Base-by-base conservation (phyloP, 2,329 filamentous ascomycete species). In the Verticillium isaacii region DNA sequence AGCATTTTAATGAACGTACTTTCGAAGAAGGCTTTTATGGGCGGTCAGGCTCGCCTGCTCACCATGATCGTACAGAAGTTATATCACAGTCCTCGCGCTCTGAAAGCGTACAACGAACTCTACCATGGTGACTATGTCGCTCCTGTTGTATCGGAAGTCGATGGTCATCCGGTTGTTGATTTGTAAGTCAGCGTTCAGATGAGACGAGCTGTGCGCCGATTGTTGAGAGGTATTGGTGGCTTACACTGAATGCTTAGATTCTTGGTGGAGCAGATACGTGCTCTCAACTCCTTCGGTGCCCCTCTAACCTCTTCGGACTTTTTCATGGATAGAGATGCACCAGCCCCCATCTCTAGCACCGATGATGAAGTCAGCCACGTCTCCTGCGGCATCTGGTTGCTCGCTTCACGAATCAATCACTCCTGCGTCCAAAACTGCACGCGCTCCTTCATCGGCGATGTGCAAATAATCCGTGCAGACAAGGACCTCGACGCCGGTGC, bases 361-460 rank as follows among this genome's bases (percentile, higher is more conserved):
- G 4, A 11, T 25, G 19, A 19, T 17, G 5, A 12, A 41, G 50
- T 60, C 3, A 34, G 32, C 2, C 66, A 67, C 55, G 61, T 64
- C 41, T 75, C 72, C 14, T 72, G 64, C 36, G 82, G 82, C 1
- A 61, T 85, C 14, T 87, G 83, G 82, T 61, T 72, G 2, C 62
- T 73, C 1, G 79, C 81, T 3, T 82, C 83, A 0, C 73, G 75
- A 60, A 77, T 84, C 64, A 86, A 87, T 62, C 83, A 86, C 64
- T 76, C 75, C 12, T 87, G 84, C 67, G 19, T 75, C 5, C 68
- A 68, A 11, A 86, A 85, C 65, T 77, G 76, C 19, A 63, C 62
- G 0, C 79, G 79, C 17, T 69, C 76, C 1, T 85, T 84, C 66
- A 82, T 86, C 41, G 82, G 83, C 2, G 82, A 87, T 65, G 76